A percentile compares a stretch with the other conserved stretches of the same genome.
Conservation (phyloP, 345 rosid species). For the Pistacia vera region DNA sequence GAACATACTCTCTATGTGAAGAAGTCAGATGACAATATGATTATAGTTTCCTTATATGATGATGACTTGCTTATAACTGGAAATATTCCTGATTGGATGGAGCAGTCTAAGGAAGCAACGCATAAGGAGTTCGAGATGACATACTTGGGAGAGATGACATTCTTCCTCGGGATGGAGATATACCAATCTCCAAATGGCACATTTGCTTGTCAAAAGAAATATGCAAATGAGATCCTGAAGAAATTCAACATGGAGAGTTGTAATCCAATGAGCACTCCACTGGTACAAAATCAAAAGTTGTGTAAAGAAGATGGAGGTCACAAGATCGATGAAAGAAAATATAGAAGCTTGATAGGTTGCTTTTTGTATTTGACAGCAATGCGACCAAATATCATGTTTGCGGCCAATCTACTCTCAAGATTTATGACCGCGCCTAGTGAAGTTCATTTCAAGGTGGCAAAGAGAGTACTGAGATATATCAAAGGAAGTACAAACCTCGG, state of each 20-base stretch:
- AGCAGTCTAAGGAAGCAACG: background rate
- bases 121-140: background rate
- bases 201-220: constrained; percentile 14
- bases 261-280: background rate
- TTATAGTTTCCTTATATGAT: constrained; percentile 9
- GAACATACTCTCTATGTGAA: constrained; percentile 9
- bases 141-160: constrained; percentile 15
- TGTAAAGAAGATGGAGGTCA: background rate
- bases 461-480: too few species aligned
- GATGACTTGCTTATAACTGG: background rate
- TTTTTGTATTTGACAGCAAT: background rate
- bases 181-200: background rate
- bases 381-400: background rate
- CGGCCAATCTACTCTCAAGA: too few species aligned
- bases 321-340: background rate
- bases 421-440: too few species aligned
- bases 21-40: background rate
- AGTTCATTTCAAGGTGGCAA: too few species aligned
- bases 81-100: background rate
- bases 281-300: background rate
- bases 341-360: background rate
- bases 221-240: background rate
- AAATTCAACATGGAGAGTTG: background rate
- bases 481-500: too few species aligned
- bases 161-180: constrained; percentile 6